Evolutionary conservation across 2,329 filamentous ascomycete genomes (phyloP), one percentile per base, ranked within the genome.

Genomic region (Colletotrichum cuscutae): DNA sequence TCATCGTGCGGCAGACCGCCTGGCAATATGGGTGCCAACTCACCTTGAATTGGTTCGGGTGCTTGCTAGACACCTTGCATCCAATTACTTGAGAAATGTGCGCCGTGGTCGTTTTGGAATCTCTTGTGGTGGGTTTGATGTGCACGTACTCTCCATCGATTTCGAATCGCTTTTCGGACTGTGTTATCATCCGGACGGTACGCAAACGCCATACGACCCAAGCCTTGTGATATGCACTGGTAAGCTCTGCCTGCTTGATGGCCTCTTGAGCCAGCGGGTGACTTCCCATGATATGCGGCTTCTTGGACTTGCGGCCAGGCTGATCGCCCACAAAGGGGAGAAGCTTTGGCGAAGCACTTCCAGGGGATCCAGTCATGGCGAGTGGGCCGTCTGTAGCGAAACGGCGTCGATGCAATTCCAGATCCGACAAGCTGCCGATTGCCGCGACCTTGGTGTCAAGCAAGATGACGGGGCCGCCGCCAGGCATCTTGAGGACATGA

Each of bases 91-190:
- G 93, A 78, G 90, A 93, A 79, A 96, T 95, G 77, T 95, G 94
- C 60, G 96, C 93, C 53, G 93, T 95, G 3, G 93, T 95, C 42
- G 91, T 93, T 84, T 95, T 95, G 46, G 89, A 89, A 68, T 86
- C 87, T 26, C 86, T 88, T 68, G 92, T 90, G 1, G 89, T 87
- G 30, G 94, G 93, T 88, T 95, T 92, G 77, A 97, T 95, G 81
- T 96, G 94, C 74, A 97, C 90, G 80, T 95, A 97, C 80, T 97
- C 94, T 72, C 93, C 93, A 77, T 96, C 94, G 76, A 97, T 94
- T 59, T 93, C 91, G 54, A 97, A 85, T 11, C 94, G 89, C 71
- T 93, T 90, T 77, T 95, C 93, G 73, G 94, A 93, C 78, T 93
- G 89, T 4, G 90, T 91, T 54, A 94, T 91, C 77, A 97, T 93